phyloP scores from a whole-genome alignment of 1,284 basidiomycete species.

The Pseudozyma pruni region DNA sequence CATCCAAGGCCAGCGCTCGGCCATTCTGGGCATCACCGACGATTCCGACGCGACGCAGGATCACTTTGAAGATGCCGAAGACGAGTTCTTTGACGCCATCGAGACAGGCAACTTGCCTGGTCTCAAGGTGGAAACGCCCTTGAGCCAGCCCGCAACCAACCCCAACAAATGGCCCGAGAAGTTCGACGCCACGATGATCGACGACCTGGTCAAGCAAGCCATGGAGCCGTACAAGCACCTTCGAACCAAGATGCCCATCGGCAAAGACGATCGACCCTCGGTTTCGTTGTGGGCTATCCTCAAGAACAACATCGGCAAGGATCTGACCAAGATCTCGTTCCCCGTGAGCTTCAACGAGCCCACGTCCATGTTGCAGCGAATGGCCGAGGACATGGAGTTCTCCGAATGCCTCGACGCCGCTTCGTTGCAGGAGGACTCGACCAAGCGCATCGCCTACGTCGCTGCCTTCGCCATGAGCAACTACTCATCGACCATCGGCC shows the following conservation, averaged over 20 bases:
- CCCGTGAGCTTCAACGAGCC: conserved; percentile 88
- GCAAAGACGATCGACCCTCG: conserved; percentile 83
- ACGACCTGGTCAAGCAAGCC: conserved; percentile 21
- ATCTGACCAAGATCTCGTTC: conserved; percentile 93
- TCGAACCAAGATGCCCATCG: conserved; percentile 77
- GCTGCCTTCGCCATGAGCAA: conserved; percentile 98
- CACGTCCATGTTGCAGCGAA: conserved; percentile 83
- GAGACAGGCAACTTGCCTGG: conserved; percentile 73
- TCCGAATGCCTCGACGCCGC: conserved; percentile 77
- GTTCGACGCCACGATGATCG: conserved; percentile 49
- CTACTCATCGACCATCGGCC: conserved; percentile 87
- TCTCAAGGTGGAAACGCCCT: conserved; percentile 55
- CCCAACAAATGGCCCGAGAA: conserved; percentile 33
- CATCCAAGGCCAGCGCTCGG: conserved; percentile 24
- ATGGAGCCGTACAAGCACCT: conserved; percentile 74
- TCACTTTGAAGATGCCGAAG: conserved; percentile 80
- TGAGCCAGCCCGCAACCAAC: conserved; percentile 30
- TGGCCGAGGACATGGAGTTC: conserved; percentile 70
- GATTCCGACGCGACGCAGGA: conserved; percentile 28
- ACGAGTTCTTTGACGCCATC: conserved; percentile 98
- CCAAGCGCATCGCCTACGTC: conserved; percentile 88
- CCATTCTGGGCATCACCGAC: conserved; percentile 33
- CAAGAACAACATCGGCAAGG: conserved; percentile 96
- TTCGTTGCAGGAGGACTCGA: conserved; percentile 78
- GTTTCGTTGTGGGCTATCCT: conserved; percentile 95